Base-by-base conservation (phyloP, 2,329 filamentous ascomycete genomes). In the Alternaria sp. region DNA sequence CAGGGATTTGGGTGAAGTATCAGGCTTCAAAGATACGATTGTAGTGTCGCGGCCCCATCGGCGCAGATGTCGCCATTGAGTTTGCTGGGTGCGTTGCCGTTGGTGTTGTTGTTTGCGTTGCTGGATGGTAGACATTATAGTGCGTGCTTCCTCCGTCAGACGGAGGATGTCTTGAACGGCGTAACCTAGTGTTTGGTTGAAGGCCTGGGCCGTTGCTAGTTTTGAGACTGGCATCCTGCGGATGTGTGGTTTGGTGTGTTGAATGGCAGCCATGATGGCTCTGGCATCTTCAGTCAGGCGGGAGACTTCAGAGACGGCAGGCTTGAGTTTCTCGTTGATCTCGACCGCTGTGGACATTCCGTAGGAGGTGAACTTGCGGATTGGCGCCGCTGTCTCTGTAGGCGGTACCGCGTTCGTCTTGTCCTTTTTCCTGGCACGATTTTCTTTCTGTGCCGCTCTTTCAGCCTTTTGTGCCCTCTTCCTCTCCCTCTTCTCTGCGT, bases 201-300 rank as follows among this genome's bases (percentile, higher is more conserved):
- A 32, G 11, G 49, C 49, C 13, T 52, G 49, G 5, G 49, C 21
- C 12, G 49, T 52, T 52, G 28, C 49, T 9, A 52, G 13, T 1
- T 52, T 52, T 10, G 49, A 52, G 13, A 52, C 49, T 5, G 49
- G 30, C 49, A 52, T 52, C 15, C 19, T 36, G 30, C 49, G 49
- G 19, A 52, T 40, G 36, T 28, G 26, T 2, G 25, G 36, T 40
- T 40, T 47, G 12, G 28, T 28, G 32, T 32, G 26, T 17, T 43
- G 54, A 17, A 58, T 26, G 8, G 11, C 13, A 7, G 21, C 26
- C n/a, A 58, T 36, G 26, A 21, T n/a, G 0, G 12, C 13, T 32
- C 59, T 47, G 3, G 36, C 54, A 15, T 61, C 59, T 17, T 61
- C 54, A 11, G 36, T 25, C 40, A 61, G 13, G 11, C 59, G n/a